A percentile compares a stretch with the other conserved stretches of the same genome.
Conservation (phyloP, 2,329 filamentous ascomycete genomes). For the Pestalotiopsis sp. region DNA sequence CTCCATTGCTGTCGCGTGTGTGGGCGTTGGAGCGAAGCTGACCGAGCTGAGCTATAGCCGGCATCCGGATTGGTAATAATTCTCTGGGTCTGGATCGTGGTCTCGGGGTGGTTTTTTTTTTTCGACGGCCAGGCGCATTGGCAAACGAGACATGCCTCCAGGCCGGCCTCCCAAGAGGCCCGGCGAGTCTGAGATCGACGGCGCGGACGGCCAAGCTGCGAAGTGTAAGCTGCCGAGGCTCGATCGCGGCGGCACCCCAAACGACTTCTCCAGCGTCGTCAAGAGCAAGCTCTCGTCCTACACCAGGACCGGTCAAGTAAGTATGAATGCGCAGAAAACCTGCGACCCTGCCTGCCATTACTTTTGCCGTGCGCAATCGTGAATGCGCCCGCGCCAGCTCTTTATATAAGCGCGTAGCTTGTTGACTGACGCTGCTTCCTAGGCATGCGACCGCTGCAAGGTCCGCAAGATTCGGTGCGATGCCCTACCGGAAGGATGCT, state of each 20-base stretch:
- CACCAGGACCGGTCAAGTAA: slow-evolving; percentile 66
- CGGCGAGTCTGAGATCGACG: slow-evolving; percentile 36
- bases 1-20: neutral
- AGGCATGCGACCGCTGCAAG: slow-evolving; percentile 84
- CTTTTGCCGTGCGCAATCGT: neutral
- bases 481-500: slow-evolving; percentile 76
- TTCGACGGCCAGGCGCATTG: neutral
- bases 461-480: slow-evolving; percentile 89
- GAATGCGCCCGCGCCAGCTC: neutral
- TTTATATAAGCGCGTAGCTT: neutral
- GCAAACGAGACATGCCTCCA: slow-evolving; percentile 35
- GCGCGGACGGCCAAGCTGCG: slow-evolving; percentile 32
- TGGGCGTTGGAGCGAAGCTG: neutral
- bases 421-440: neutral
- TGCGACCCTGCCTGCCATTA: neutral
- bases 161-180: slow-evolving; percentile 45
- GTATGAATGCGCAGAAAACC: neutral
- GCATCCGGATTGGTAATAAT: neutral
- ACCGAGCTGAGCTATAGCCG: neutral
- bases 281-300: slow-evolving; percentile 57
- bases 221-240: slow-evolving; percentile 52
- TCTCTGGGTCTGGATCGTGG: neutral
- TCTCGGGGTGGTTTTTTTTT: no score
- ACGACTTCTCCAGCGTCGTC: slow-evolving; percentile 56
- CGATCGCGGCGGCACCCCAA: slow-evolving; percentile 39